A percentile compares a stretch with the other conserved stretches of the same genome.
These are phyloP conservation scores for Didymella exigua DNA, from an alignment of 2,329 filamentous ascomycete species.

Conservation along the genomic window DNA sequence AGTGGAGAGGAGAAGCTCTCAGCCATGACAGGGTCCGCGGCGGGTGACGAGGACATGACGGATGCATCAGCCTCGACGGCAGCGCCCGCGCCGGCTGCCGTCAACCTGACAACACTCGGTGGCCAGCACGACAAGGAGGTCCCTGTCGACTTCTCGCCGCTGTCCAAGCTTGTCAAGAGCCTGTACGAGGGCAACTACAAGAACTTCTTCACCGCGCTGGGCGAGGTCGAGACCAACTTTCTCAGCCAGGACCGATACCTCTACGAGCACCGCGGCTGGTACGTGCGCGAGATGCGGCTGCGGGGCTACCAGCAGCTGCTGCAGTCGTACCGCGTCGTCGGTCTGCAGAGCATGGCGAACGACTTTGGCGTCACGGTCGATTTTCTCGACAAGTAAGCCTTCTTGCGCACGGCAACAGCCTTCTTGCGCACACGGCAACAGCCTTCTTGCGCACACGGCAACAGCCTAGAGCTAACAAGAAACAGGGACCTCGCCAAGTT, in stretches of 20 bases:
- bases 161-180: conserved; percentile 86
- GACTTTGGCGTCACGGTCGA: conserved; percentile 98
- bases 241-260: conserved; percentile 93
- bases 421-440: too few relatives aligned
- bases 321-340: conserved; percentile 95
- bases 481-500: conserved; percentile 90
- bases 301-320: conserved; percentile 95
- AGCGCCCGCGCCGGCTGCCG: conserved; percentile 67
- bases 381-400: conserved; percentile 84
- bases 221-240: conserved; percentile 90
- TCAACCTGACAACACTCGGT: conserved; percentile 88
- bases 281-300: conserved; percentile 96
- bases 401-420: too few relatives aligned
- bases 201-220: conserved; percentile 88
- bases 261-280: conserved; percentile 95
- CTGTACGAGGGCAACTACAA: conserved; percentile 94
- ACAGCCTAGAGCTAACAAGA: conserved; percentile 15
- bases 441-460: too few relatives aligned
- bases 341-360: conserved; percentile 94
- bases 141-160: conserved; percentile 84
- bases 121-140: conserved; percentile 79
- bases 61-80: conserved; percentile 60
- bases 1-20: conserved; percentile 86
- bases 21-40: conserved; percentile 78
- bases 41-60: conserved; percentile 75